These are phyloP conservation scores for Ogataea nakhonphanomensis DNA, from an alignment of 805 yeast species.

Conservation along the genomic window DNA sequence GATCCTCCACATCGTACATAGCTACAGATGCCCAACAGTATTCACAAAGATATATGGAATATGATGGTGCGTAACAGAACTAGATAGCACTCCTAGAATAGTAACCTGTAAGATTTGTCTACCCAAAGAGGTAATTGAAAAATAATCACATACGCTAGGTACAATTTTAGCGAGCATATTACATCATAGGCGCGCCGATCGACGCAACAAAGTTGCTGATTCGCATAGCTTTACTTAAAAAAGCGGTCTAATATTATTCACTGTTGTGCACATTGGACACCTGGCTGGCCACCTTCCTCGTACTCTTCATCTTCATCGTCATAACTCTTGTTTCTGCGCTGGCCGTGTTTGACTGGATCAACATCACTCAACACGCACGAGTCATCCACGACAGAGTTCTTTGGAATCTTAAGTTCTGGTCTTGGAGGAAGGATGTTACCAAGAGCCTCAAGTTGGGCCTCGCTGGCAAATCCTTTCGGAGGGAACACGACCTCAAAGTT, in stretches of 20 bases:
- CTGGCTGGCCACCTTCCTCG: constrained; percentile 56
- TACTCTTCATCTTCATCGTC: constrained; percentile 43
- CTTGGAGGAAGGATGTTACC: constrained; percentile 81
- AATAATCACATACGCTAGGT: neutral
- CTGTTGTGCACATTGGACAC: constrained; percentile 95
- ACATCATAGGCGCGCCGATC: constrained; percentile 9
- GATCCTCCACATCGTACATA: no score
- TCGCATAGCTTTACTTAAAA: neutral
- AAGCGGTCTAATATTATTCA: constrained; percentile 33
- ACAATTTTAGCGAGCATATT: constrained; percentile 1
- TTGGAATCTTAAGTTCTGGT: constrained; percentile 57
- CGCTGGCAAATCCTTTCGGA: constrained; percentile 61
- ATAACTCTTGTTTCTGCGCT: constrained; percentile 42
- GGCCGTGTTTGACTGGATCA: constrained; percentile 29
- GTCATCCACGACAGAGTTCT: constrained; percentile 75
- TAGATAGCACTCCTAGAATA: neutral
- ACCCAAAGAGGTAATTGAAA: constrained; percentile 3
- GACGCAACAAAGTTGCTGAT: neutral
- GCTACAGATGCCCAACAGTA: no score
- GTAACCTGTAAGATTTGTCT: neutral
- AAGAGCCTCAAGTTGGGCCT: constrained; percentile 68
- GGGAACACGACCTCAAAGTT: constrained; percentile 93
- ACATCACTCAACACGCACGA: constrained; percentile 30
- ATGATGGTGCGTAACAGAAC: no score
- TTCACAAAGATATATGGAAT: no score